Percentiles rank a stretch among this genome's conserved stretches.
Evolutionary conservation across 1,284 basidiomycete species (phyloP).

Genomic region (Moesziomyces sp.): DNA sequence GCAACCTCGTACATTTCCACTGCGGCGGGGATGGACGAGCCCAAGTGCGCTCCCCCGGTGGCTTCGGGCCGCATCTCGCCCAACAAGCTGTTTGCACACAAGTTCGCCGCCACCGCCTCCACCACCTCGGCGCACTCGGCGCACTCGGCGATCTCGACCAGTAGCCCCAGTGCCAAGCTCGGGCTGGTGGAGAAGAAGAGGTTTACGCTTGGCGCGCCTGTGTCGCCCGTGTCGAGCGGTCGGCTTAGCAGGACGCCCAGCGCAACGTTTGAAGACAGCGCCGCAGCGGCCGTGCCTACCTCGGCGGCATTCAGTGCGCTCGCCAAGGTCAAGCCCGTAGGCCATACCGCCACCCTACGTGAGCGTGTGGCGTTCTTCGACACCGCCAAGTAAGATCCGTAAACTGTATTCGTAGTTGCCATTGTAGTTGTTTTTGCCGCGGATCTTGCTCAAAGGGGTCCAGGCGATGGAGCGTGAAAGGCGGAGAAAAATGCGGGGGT

Average conservation of each 20-base stretch:
- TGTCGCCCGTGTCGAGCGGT: slow-evolving; percentile 1
- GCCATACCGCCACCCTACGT: slow-evolving; percentile 32
- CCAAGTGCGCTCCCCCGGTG: background rate
- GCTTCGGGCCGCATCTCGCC: slow-evolving; percentile 37
- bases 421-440: background rate
- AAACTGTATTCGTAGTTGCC: background rate
- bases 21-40: background rate
- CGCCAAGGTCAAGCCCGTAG: slow-evolving; percentile 30
- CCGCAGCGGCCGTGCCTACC: background rate
- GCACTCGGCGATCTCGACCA: too few species aligned
- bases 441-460: too few species aligned
- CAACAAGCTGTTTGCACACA: slow-evolving; percentile 39
- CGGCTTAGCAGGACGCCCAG: slow-evolving; percentile 23
- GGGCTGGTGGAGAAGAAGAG: slow-evolving; percentile 48
- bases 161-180: slow-evolving; percentile 9
- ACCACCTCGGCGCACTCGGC: slow-evolving; percentile 1
- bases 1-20: background rate
- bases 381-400: slow-evolving; percentile 21
- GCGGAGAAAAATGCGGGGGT: too few species aligned
- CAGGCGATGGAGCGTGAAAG: too few species aligned
- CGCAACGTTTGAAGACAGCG: slow-evolving; percentile 11
- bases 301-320: slow-evolving; percentile 26
- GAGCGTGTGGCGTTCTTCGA: slow-evolving; percentile 61
- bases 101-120: slow-evolving; percentile 17
- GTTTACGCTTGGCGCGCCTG: slow-evolving; percentile 27